Conservation (phyloP, 2,329 filamentous ascomycete genomes). For the Nemania sp. region DNA sequence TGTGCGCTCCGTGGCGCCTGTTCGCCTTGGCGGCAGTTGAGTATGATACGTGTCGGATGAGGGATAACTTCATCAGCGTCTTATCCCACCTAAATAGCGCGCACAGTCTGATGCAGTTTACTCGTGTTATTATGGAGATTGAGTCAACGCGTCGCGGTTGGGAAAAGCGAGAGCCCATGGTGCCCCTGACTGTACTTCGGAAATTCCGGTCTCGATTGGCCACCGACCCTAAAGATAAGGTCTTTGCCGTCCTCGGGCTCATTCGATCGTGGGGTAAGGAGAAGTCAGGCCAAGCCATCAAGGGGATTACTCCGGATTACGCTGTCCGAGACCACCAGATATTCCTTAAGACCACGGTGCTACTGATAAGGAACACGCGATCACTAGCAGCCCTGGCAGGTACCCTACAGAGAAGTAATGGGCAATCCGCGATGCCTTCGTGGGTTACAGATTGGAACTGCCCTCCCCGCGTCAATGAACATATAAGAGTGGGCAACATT, state of each 20-base stretch:
- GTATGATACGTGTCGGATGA: conserved; percentile 32
- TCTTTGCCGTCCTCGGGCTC: conserved; percentile 41
- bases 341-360: conserved; percentile 33
- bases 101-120: conserved; percentile 32
- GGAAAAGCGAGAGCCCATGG: conserved; percentile 28
- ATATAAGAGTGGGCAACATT: conserved; percentile 34
- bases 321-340: conserved; percentile 14
- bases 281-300: conserved; percentile 27
- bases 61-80: conserved; percentile 28
- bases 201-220: conserved; percentile 40
- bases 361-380: conserved; percentile 37
- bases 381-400: conserved; percentile 38
- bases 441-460: conserved; percentile 41
- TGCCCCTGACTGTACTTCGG: conserved; percentile 36
- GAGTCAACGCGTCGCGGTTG: conserved; percentile 37
- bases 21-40: conserved; percentile 39
- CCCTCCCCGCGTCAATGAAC: conserved; percentile 33
- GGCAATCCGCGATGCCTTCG: conserved; percentile 28
- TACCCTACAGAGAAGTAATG: conserved; percentile 23
- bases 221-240: conserved; percentile 40
- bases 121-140: conserved; percentile 37
- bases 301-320: conserved; percentile 36
- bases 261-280: conserved; percentile 37
- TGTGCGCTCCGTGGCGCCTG: conserved; percentile 39
- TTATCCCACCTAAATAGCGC: conserved; percentile 35